A percentile compares a stretch with the other conserved stretches of the same genome.
Conservation (phyloP, 495 filamentous ascomycete species). For the Saxophila tyrrhenica region DNA sequence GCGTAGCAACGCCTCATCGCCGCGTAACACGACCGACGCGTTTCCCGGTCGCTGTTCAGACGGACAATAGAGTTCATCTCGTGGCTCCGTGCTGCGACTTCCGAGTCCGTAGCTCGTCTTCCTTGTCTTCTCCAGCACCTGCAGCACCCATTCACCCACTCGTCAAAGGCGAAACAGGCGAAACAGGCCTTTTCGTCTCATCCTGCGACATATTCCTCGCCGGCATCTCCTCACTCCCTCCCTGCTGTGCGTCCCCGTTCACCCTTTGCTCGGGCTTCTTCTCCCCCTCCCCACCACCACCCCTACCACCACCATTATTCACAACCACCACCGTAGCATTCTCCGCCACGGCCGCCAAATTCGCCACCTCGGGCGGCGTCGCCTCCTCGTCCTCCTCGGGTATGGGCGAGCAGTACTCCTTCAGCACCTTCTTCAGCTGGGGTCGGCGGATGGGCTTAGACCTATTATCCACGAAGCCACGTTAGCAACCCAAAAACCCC, state of each 20-base stretch:
- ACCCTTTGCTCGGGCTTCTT: background rate
- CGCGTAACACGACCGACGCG: no score
- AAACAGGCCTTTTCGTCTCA: background rate
- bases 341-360: background rate
- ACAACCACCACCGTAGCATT: background rate
- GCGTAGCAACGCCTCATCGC: no score
- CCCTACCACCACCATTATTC: background rate
- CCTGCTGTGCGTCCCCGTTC: background rate
- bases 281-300: no score
- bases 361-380: background rate
- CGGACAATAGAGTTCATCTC: no score
- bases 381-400: slow-evolving; percentile 36
- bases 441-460: slow-evolving; percentile 76
- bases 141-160: no score
- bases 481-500: background rate
- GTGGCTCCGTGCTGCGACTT: no score
- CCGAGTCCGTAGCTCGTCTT: no score
- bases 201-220: background rate
- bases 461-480: slow-evolving; percentile 1
- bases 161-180: background rate
- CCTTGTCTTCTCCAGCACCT: no score
- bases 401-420: slow-evolving; percentile 50
- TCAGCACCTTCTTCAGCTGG: slow-evolving; percentile 74
- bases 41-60: no score
- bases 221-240: background rate